These are phyloP conservation scores for Peziza echinospora DNA, from an alignment of 495 filamentous ascomycete genomes.

Conservation along the genomic window DNA sequence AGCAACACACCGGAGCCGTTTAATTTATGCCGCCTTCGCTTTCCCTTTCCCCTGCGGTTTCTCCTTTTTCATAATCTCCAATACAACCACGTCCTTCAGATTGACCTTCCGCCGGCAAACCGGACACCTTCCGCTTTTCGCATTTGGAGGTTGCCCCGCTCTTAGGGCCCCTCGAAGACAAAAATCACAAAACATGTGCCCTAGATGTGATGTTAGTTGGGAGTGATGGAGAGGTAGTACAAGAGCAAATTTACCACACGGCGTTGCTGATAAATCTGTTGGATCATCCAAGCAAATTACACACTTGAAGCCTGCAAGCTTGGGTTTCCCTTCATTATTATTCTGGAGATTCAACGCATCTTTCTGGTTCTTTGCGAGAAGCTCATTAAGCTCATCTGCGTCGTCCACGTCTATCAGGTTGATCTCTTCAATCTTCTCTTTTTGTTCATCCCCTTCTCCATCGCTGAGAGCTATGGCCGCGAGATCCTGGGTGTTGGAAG, in stretches of 20 bases:
- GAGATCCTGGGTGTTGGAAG: too few relatives aligned
- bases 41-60: background rate
- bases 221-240: background rate
- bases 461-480: background rate
- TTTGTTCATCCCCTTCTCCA: background rate
- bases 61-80: background rate
- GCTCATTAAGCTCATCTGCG: constrained; percentile 23
- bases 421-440: constrained; percentile 24
- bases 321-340: constrained; percentile 27
- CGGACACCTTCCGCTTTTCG: background rate
- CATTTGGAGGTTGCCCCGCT: background rate
- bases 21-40: too few relatives aligned
- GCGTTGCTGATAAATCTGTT: constrained; percentile 46
- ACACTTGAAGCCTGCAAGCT: constrained; percentile 38
- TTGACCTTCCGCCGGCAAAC: background rate
- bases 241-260: constrained; percentile 42
- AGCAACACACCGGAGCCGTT: too few relatives aligned
- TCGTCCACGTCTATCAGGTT: constrained; percentile 37
- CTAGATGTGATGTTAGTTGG: background rate
- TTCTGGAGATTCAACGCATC: constrained; percentile 29
- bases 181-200: background rate
- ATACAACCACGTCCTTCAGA: background rate
- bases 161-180: background rate
- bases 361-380: constrained; percentile 28
- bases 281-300: constrained; percentile 64